Evolutionary conservation across 495 filamentous ascomycete species (phyloP), one percentile per base, ranked within the genome.

Genomic region (Delitschia confertaspora): DNA sequence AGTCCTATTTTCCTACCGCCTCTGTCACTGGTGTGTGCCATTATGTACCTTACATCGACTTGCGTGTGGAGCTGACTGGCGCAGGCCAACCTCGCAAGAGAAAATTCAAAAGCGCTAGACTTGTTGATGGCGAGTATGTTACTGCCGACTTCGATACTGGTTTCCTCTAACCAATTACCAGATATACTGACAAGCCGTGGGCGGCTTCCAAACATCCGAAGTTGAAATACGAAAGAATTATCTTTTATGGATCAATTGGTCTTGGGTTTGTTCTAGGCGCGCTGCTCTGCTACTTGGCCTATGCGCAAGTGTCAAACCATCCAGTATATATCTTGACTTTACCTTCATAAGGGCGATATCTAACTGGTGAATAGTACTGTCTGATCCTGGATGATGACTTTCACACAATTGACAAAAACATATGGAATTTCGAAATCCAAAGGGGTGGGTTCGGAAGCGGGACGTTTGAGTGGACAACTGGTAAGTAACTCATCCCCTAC

Each of bases 381-480:
- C 45, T 66, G 19, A 38, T 68, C 1, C 43, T 67, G 21, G 57
- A 67, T n/a, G 67, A 69, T 38, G 40, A 64, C 23, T 69, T 68
- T 46, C 38, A 46, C n/a, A 55, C 46, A 2, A 51, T 69, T 30
- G 57, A 68, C 43, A 23, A 42, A n/a, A 45, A 45, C 24, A 47
- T 53, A 1, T 69, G 67, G 65, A 46, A 33, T 10, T 57, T 62
- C 35, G 58, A 64, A 47, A 58, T 69, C 60, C 57, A 67, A 47
- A 21, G 58, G 8, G 60, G 60, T 24, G 66, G 65, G 0, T 70
- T 64, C 39, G 66, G 67, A 24, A 61, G 59, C 22, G 67, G 67
- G 11, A 60, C 57, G 8, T 70, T 69, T 35, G 66, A 70, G 41
- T 66, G 64, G 66, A 69, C 65, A 3, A 70, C 67, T 4, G n/a